These are phyloP conservation scores for Nakazawaea anatomiae DNA, from an alignment of 805 yeast species.

Conservation along the genomic window DNA sequence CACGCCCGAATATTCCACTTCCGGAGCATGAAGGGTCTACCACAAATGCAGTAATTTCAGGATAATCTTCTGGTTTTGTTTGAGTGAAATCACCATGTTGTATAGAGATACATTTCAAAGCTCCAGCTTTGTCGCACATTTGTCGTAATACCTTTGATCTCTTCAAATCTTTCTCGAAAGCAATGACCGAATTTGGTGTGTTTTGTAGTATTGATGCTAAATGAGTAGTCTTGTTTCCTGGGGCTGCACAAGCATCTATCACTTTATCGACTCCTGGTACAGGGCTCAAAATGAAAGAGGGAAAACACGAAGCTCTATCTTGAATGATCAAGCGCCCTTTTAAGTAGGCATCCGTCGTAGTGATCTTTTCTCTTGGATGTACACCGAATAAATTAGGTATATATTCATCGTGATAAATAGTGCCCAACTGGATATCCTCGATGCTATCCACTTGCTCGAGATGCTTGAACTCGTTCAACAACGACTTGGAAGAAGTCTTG, in stretches of 20 bases:
- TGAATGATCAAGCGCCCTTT: conserved; percentile 83
- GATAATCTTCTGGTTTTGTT: conserved; percentile 50
- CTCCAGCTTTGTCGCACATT: conserved; percentile 81
- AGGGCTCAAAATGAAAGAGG: conserved; percentile 77
- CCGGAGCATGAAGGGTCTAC: conserved; percentile 99
- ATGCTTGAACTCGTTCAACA: conserved; percentile 34
- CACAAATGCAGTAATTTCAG: conserved; percentile 68
- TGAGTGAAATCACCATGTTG: conserved; percentile 57
- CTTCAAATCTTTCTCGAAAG: conserved; percentile 80
- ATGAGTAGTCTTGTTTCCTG: conserved; percentile 97
- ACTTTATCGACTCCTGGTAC: conserved; percentile 47
- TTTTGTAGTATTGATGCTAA: conserved; percentile 58
- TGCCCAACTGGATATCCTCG: conserved; percentile 42
- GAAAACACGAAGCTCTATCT: conserved; percentile 96
- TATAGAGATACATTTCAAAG: conserved; percentile 35
- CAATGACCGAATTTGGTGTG: conserved; percentile 47
- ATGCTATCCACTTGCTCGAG: conserved; percentile 41
- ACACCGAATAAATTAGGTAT: conserved; percentile 79
- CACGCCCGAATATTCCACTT: conserved; percentile 93
- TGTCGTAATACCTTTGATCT: conserved; percentile 64
- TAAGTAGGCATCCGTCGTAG: conserved; percentile 61
- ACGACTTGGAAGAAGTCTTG: conserved; percentile 34
- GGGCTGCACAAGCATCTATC: conserved; percentile 96
- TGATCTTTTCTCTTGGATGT: conserved; percentile 67
- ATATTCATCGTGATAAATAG: conserved; percentile 64